phyloP scores from a whole-genome alignment of 306 rosid genomes.

The Boehmeria nivea region DNA sequence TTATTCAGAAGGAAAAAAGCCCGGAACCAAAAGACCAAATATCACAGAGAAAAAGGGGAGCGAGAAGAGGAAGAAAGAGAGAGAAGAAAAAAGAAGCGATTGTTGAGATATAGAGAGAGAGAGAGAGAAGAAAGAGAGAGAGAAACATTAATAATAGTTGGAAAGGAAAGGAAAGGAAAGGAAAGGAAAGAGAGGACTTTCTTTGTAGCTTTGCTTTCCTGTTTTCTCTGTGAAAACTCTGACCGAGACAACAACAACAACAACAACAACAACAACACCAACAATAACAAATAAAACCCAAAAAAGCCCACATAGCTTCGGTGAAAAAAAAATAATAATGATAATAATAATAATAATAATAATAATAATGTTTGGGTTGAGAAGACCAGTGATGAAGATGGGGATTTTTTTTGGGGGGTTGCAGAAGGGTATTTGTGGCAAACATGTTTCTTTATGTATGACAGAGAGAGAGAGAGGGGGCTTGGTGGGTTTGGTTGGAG shows the following conservation, averaged over 20 bases:
- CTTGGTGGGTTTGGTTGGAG: conserved; percentile 90
- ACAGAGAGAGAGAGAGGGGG: no score
- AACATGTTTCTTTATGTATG: conserved; percentile 40
- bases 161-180: conserved; percentile 6
- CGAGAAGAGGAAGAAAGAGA: conserved; percentile 19
- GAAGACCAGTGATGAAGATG: conserved; percentile 93
- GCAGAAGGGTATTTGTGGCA: conserved; percentile 98
- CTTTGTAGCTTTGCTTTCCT: conserved; percentile 42
- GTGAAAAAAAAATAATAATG: no score
- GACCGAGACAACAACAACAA: conserved; percentile 54
- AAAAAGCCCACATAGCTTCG: conserved; percentile 98
- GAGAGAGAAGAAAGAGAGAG: conserved; percentile 15
- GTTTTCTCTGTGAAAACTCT: conserved; percentile 91
- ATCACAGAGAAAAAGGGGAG: conserved; percentile 7
- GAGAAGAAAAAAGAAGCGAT: conserved; percentile 13
- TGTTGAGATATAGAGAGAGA: conserved; percentile 9
- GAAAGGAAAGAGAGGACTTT: conserved; percentile 20
- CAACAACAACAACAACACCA: conserved; percentile 18
- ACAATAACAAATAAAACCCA: conserved; percentile 32
- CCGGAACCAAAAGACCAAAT: conserved; percentile 22
- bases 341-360: conserved; percentile 18
- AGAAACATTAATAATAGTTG: conserved; percentile 10
- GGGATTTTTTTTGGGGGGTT: no score
- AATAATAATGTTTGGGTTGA: conserved; percentile 31
- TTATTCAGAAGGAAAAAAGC: conserved; percentile 23